Evolutionary conservation across 2,329 filamentous ascomycete genomes (phyloP), one percentile per base, ranked within the genome.

Genomic region (Fusarium sp.): DNA sequence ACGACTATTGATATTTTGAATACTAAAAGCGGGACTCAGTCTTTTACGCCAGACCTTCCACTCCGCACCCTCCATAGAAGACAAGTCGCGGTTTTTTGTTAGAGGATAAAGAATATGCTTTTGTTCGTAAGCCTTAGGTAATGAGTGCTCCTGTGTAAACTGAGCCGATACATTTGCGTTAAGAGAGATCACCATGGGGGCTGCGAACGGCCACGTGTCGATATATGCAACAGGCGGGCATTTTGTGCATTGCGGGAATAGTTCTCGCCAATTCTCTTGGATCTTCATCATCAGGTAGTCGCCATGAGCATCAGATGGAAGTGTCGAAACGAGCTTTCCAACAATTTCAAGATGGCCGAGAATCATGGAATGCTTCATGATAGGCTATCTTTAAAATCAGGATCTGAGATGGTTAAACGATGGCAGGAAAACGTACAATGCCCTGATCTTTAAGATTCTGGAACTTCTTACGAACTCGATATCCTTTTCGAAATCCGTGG

Each of bases 1-100:
- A 44, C 80, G 74, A 2, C 78, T 75, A 3, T 73, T 74, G 46
- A 83, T 61, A 49, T 80, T 83, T 53, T 80, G 76, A 23, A 76
- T 70, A 49, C 80, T 82, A 64, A 83, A 83, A 3, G 78, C 80
- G 2, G 79, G 81, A 27, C 76, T 83, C 33, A 83, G 78, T 23
- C 77, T 58, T 33, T 70, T 70, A 60, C 54, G 79, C 77, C 80
- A 82, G 11, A 74, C 35, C 33, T 74, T 73, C 60, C 76, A 79
- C 30, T 66, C 63, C 6, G 50, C 63, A 3, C 80, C 80, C 11
- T 81, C 78, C 42, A 75, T 73, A 9, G 75, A 76, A 5, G 79
- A 60, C 1, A 83, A 64, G 53, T 83, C 81, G 5, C 73, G 48
- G 17, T 74, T 76, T 27, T 73, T 69, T 4, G 80, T 81, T 11